Conservation (phyloP, 2,329 filamentous ascomycete genomes). For the Pseudogymnoascus sp. region DNA sequence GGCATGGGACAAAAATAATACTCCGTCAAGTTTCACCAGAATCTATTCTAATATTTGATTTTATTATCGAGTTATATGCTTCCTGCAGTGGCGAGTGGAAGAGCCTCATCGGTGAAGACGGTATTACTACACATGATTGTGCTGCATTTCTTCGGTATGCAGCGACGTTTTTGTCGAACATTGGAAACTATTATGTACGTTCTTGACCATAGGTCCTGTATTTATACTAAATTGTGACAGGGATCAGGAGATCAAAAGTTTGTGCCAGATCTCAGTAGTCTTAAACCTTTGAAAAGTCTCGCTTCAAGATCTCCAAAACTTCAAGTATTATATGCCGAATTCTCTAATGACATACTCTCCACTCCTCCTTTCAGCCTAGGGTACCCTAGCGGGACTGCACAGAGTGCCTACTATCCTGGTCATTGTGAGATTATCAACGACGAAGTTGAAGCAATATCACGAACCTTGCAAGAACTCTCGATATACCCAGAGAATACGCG, state of each 20-base stretch:
- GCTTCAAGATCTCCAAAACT: conserved; percentile 35
- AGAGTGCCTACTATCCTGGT: conserved; percentile 51
- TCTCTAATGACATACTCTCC: conserved; percentile 40
- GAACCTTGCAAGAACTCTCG: conserved; percentile 42
- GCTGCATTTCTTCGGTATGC: conserved; percentile 46
- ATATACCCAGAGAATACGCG: conserved; percentile 53
- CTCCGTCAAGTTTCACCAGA: conserved; percentile 54
- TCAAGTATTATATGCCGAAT: conserved; percentile 35
- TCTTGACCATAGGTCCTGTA: too few species aligned
- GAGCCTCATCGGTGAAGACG: conserved; percentile 34
- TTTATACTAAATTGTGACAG: conserved; percentile 15
- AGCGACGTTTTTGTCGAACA: conserved; percentile 50
- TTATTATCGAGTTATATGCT: conserved; percentile 47
- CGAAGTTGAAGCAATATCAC: conserved; percentile 46
- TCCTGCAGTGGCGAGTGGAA: conserved; percentile 46
- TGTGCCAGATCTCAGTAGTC: conserved; percentile 39
- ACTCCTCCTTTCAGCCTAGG: conserved; percentile 48
- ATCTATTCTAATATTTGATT: conserved; percentile 49
- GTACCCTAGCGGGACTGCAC: conserved; percentile 43
- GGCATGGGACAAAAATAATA: conserved; percentile 48
- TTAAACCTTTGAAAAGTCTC: conserved; percentile 37
- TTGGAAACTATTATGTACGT: conserved; percentile 51
- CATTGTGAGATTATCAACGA: conserved; percentile 42
- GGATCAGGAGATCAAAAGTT: conserved; percentile 56
- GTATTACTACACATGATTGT: conserved; percentile 30